Conservation (phyloP, 805 yeast species). For the Saccharomycopsis babjevae region DNA sequence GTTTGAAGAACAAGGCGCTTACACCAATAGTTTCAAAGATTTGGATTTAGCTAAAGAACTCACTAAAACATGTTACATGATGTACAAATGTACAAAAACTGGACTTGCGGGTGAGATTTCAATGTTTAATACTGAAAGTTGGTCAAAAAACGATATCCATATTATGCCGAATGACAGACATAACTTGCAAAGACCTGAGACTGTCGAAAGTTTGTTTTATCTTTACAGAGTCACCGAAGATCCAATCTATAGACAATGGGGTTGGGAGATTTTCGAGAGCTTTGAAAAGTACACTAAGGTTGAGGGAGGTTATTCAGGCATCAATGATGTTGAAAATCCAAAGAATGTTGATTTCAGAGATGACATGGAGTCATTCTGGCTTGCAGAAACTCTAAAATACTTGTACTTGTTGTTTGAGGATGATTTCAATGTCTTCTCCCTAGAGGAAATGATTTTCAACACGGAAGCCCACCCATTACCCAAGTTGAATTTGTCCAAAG, state of each 20-base stretch:
- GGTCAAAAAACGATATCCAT: slow-evolving; percentile 38
- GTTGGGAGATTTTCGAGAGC: slow-evolving; percentile 71
- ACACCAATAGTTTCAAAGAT: slow-evolving; percentile 54
- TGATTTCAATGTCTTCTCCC: slow-evolving; percentile 49
- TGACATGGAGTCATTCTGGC: slow-evolving; percentile 88
- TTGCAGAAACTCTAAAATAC: slow-evolving; percentile 86
- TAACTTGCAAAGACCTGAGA: slow-evolving; percentile 87
- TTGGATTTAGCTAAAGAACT: slow-evolving; percentile 63
- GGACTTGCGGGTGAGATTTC: slow-evolving; percentile 88
- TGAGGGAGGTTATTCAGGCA: slow-evolving; percentile 47
- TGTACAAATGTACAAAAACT: slow-evolving; percentile 65
- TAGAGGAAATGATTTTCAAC: slow-evolving; percentile 67
- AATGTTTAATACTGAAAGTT: slow-evolving; percentile 55
- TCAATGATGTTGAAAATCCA: slow-evolving; percentile 50
- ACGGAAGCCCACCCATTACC: slow-evolving; percentile 95
- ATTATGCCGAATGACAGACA: slow-evolving; percentile 69
- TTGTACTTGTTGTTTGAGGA: slow-evolving; percentile 71
- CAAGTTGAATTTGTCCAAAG: slow-evolving; percentile 31
- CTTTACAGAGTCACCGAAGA: slow-evolving; percentile 74
- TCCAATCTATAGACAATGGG: slow-evolving; percentile 77
- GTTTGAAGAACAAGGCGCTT: slow-evolving; percentile 44
- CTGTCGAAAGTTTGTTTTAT: slow-evolving; percentile 79
- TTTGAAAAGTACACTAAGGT: slow-evolving; percentile 53
- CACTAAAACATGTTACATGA: slow-evolving; percentile 71
- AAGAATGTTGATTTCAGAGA: slow-evolving; percentile 42